Evolutionary conservation across 2,329 filamentous ascomycete genomes (phyloP).

Genomic region (Gnomoniopsis sp.): DNA sequence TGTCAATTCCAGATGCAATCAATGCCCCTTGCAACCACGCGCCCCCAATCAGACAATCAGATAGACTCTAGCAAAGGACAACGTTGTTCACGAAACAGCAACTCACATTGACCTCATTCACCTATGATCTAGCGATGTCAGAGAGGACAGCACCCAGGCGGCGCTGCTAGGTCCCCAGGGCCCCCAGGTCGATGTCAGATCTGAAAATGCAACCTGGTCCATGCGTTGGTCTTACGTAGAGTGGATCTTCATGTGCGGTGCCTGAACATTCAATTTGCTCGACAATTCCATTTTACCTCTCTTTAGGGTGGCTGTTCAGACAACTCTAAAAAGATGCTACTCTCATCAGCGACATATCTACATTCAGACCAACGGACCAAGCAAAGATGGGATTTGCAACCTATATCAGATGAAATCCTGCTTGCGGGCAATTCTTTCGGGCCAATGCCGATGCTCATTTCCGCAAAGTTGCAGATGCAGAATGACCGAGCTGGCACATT

Average conservation of each 20-base stretch:
- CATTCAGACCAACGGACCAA: neutral
- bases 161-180: neutral
- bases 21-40: too few species aligned
- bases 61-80: neutral
- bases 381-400: neutral
- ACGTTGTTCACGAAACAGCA: neutral
- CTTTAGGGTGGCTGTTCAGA: neutral
- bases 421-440: neutral
- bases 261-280: neutral
- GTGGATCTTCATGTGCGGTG: neutral
- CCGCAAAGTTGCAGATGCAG: slow-evolving; percentile 2
- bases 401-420: neutral
- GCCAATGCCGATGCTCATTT: slow-evolving; percentile 16
- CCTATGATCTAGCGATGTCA: neutral
- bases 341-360: neutral
- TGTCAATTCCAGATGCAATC: too few species aligned
- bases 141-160: too few species aligned
- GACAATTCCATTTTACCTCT: neutral
- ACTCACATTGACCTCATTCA: neutral
- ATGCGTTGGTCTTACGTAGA: neutral
- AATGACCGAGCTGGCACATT: neutral
- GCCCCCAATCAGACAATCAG: neutral
- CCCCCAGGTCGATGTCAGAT: neutral
- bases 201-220: slow-evolving; percentile 4
- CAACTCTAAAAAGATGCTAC: neutral